These are phyloP conservation scores for Mollisiaceae sp. DNA, from an alignment of 2,329 filamentous ascomycete genomes.

Conservation along the genomic window DNA sequence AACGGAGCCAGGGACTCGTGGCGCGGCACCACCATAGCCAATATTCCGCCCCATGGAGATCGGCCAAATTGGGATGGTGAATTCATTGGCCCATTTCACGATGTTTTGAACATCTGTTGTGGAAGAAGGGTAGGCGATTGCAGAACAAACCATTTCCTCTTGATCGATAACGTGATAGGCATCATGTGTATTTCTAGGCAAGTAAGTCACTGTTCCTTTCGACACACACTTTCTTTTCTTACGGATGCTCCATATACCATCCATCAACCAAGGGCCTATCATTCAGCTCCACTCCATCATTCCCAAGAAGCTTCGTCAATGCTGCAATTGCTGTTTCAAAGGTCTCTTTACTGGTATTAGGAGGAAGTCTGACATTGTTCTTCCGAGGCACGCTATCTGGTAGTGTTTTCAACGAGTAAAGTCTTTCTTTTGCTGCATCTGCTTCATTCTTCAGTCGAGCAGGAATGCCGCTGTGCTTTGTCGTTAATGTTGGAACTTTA, in stretches of 20 bases:
- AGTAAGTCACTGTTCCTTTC: neutral
- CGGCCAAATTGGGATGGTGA: constrained; percentile 53
- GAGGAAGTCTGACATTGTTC: constrained; percentile 33
- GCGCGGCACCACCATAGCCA: constrained; percentile 60
- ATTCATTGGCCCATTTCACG: constrained; percentile 52
- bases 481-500: constrained; percentile 20
- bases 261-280: constrained; percentile 42
- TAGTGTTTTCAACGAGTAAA: constrained; percentile 35
- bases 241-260: constrained; percentile 47
- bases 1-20: constrained; percentile 54
- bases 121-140: constrained; percentile 50
- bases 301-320: constrained; percentile 30
- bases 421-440: constrained; percentile 26
- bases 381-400: constrained; percentile 32
- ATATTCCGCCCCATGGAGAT: constrained; percentile 56
- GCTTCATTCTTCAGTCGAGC: constrained; percentile 33
- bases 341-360: constrained; percentile 33
- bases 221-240: constrained; percentile 12
- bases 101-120: constrained; percentile 53
- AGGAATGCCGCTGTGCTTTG: constrained; percentile 35
- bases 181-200: constrained; percentile 46
- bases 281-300: constrained; percentile 38
- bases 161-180: constrained; percentile 49
- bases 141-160: constrained; percentile 50
- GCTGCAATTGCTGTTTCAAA: constrained; percentile 37